Conservation (phyloP, 306 rosid genomes). For the Alnus glutinosa region DNA sequence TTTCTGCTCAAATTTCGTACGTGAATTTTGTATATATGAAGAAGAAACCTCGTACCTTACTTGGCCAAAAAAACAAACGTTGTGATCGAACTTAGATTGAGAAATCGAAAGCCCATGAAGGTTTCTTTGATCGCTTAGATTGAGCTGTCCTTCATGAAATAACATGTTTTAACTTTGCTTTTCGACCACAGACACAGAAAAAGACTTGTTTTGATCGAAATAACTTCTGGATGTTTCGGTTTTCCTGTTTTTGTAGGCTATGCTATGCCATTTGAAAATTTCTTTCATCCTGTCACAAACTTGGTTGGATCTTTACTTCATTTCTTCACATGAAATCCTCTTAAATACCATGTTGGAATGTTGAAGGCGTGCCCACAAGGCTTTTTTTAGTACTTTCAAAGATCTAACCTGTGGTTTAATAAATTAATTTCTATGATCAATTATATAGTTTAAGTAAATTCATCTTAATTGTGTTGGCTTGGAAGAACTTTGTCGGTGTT, state of each 20-base stretch:
- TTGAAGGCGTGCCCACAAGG: neutral
- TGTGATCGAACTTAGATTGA: neutral
- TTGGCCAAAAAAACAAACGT: too few relatives aligned
- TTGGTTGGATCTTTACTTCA: neutral
- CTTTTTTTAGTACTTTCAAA: neutral
- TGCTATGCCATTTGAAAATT: neutral
- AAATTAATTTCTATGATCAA: neutral
- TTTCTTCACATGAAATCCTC: neutral
- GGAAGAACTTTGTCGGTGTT: neutral
- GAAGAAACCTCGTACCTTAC: neutral
- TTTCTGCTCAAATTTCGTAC: neutral
- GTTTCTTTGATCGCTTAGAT: neutral
- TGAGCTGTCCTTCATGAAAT: neutral
- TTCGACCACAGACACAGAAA: neutral
- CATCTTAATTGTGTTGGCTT: neutral
- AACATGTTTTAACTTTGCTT: neutral
- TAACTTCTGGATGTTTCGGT: neutral
- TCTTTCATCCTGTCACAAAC: neutral
- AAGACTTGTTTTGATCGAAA: neutral
- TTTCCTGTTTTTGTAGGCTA: neutral
- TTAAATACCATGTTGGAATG: neutral
- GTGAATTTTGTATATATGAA: neutral
- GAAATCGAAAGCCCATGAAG: neutral
- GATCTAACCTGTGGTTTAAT: neutral
- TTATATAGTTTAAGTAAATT: neutral